Evolutionary conservation across 78 protist species (phyloP).

Genomic region (Chrysochromulina parva): DNA sequence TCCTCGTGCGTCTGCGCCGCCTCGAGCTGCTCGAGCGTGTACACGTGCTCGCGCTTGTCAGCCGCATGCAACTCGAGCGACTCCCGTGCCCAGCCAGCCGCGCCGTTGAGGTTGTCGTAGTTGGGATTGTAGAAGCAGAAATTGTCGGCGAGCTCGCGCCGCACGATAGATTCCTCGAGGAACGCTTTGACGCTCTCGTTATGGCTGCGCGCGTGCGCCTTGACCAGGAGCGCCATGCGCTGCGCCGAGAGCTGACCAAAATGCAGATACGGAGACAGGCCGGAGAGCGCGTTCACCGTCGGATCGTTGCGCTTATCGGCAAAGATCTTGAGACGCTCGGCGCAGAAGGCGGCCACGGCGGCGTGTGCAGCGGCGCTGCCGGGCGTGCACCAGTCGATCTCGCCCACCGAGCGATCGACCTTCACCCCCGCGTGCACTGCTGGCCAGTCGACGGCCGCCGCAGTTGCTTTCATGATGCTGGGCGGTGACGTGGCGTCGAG

Average conservation of each 20-base stretch:
- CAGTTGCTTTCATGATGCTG: not conserved
- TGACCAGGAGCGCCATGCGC: slow-evolving; percentile 33
- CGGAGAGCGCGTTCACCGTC: not conserved
- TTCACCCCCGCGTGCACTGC: not conserved
- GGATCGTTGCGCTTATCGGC: slow-evolving; percentile 63
- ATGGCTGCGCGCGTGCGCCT: not conserved
- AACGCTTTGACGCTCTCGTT: not conserved
- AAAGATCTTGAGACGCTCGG: slow-evolving; percentile 9
- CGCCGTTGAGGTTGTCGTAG: slow-evolving; percentile 58
- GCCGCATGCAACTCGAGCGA: slow-evolving; percentile 43
- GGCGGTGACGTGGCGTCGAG: not conserved
- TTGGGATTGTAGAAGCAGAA: slow-evolving; percentile 54
- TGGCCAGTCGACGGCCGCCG: not conserved
- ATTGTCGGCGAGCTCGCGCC: slow-evolving; percentile 75
- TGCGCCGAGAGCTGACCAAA: slow-evolving; percentile 59
- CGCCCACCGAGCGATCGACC: not conserved
- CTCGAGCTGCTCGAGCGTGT: slow-evolving; percentile 50
- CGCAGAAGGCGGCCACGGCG: slow-evolving; percentile 12
- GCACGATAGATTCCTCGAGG: slow-evolving; percentile 63
- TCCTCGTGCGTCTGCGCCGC: slow-evolving; percentile 64
- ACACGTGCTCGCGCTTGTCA: slow-evolving; percentile 52
- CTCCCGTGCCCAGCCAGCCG: slow-evolving; percentile 62
- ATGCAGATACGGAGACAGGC: slow-evolving; percentile 56
- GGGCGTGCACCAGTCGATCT: not conserved
- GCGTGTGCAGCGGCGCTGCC: slow-evolving; percentile 29